phyloP scores from a whole-genome alignment of 331 rosid species.

The Quercus phellos region DNA sequence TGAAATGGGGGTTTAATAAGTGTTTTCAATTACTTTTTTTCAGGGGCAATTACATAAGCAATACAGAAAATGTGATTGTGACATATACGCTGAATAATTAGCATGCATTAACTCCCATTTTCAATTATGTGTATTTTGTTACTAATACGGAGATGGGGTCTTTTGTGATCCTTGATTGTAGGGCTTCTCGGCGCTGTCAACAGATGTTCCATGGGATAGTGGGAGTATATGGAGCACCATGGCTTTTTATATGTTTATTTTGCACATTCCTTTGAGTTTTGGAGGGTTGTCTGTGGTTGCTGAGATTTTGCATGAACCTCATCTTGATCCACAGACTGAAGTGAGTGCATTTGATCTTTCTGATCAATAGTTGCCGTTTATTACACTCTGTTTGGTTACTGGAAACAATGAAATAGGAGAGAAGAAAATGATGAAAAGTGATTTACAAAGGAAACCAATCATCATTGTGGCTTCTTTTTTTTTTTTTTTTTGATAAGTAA shows the following conservation, averaged over 20 bases:
- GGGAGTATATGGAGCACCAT: conserved; percentile 56
- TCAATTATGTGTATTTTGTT: background rate
- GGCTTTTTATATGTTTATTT: conserved; percentile 59
- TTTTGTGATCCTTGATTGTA: conserved; percentile 17
- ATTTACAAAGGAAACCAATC: background rate
- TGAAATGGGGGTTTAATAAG: too few species aligned
- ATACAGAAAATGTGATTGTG: background rate
- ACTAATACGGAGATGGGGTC: background rate
- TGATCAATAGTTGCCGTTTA: background rate
- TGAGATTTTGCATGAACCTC: conserved; percentile 29
- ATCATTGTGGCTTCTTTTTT: background rate
- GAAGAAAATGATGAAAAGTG: background rate
- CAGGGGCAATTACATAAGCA: too few species aligned
- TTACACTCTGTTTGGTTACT: background rate
- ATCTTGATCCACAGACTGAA: conserved; percentile 62
- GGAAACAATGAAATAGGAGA: background rate
- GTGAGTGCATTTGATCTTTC: conserved; percentile 27
- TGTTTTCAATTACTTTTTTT: too few species aligned
- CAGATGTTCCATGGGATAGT: conserved; percentile 54
- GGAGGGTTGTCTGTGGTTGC: conserved; percentile 65
- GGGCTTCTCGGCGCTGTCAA: conserved; percentile 56
- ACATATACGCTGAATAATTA: background rate
- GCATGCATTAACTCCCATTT: background rate
- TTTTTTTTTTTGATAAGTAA: too few species aligned
- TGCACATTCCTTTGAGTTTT: conserved; percentile 88